Conservation (phyloP, 371 early-diverging fungal genomes). For the Entomophthora muscae region DNA sequence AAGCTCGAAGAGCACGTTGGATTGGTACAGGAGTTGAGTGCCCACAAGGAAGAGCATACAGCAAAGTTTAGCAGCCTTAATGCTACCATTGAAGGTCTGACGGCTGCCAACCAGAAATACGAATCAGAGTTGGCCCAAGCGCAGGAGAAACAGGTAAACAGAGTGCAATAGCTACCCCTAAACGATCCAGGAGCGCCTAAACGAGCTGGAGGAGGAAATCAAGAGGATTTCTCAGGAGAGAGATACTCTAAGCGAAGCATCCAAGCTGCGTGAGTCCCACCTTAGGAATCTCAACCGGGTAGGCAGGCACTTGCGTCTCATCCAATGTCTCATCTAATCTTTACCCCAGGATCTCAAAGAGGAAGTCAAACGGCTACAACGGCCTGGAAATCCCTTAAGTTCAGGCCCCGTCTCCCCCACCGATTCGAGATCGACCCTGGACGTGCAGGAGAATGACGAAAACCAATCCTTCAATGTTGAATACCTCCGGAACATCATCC, state of each 20-base stretch:
- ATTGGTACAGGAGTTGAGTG: neutral
- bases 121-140: neutral
- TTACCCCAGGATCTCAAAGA: constrained; percentile 8
- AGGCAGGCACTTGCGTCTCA: too few relatives aligned
- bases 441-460: neutral
- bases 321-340: neutral
- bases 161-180: neutral
- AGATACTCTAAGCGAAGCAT: neutral
- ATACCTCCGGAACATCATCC: constrained; percentile 2
- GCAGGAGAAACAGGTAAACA: neutral
- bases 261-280: constrained; percentile 1
- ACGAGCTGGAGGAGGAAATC: neutral
- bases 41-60: neutral
- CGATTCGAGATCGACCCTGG: neutral
- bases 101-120: neutral
- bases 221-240: neutral
- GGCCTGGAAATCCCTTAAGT: neutral
- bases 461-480: neutral
- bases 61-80: neutral
- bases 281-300: constrained; percentile 5
- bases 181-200: neutral
- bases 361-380: constrained; percentile 4
- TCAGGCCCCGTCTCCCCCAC: constrained; percentile 4
- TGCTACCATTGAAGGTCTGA: neutral
- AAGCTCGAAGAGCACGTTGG: neutral